A percentile compares a stretch with the other conserved stretches of the same genome.
Conservation (phyloP, 2,329 filamentous ascomycete species). For the Botrytis byssoidea region DNA sequence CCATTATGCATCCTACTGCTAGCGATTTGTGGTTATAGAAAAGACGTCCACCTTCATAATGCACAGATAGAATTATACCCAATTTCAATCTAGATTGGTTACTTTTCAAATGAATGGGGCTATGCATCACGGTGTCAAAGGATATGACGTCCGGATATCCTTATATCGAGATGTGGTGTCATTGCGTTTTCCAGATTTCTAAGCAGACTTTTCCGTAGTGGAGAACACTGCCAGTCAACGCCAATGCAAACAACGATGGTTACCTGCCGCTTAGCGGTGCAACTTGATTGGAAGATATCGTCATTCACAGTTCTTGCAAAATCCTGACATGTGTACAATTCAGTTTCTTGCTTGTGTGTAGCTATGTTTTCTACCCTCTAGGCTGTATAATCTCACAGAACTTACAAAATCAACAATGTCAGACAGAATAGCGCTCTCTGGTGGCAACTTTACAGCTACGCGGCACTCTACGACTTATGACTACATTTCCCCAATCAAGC, state of each 20-base stretch:
- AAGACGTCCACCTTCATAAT: too few species aligned
- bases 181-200: not conserved
- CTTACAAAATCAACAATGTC: not conserved
- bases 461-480: constrained; percentile 10
- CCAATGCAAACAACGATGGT: not conserved
- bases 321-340: not conserved
- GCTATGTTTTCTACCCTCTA: not conserved
- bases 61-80: too few species aligned
- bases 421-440: constrained; percentile 10
- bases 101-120: not conserved
- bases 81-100: too few species aligned
- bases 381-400: not conserved
- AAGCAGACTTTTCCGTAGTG: not conserved
- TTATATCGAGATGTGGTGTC: not conserved
- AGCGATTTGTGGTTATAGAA: too few species aligned
- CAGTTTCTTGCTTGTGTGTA: not conserved
- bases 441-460: constrained; percentile 3
- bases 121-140: not conserved
- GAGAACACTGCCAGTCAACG: not conserved
- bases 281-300: not conserved
- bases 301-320: not conserved
- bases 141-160: not conserved
- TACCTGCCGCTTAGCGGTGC: not conserved
- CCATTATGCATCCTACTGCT: too few species aligned
- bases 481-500: constrained; percentile 11